A percentile compares a stretch with the other conserved stretches of the same genome.
phyloP scores from a whole-genome alignment of 2,329 filamentous ascomycete genomes.

The Tolypocladium ophioglossoides region DNA sequence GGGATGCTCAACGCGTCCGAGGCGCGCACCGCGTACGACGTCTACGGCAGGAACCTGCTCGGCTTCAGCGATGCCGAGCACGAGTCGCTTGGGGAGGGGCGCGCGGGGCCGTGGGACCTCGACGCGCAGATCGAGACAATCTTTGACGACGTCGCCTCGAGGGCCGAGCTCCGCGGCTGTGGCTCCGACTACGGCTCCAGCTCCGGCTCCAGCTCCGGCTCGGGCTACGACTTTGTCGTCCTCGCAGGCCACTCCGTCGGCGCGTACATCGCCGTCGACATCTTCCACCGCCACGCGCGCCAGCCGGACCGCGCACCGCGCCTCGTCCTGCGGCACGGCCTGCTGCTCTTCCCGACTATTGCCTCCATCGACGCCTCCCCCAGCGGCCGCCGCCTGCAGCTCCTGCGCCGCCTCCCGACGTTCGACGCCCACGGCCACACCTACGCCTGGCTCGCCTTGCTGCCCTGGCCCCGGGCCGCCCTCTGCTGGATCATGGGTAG shows the following conservation, averaged over 20 bases:
- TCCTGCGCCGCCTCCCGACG: conserved; percentile 30
- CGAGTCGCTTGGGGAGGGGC: conserved; percentile 26
- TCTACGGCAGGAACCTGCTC: conserved; percentile 46
- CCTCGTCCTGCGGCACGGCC: conserved; percentile 36
- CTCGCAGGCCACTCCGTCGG: conserved; percentile 68
- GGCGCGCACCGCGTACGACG: conserved; percentile 31
- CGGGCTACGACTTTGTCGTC: conserved; percentile 46
- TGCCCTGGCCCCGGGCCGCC: conserved; percentile 25
- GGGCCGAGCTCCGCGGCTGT: conserved; percentile 6
- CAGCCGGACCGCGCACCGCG: conserved; percentile 20
- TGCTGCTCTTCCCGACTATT: conserved; percentile 66
- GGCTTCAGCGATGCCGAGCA: conserved; percentile 48
- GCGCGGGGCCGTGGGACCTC: conserved; percentile 35
- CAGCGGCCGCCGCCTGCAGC: conserved; percentile 37
- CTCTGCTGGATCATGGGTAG: conserved; percentile 32
- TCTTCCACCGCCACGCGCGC: conserved; percentile 46
- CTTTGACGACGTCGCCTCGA: conserved; percentile 25
- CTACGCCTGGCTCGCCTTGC: conserved; percentile 30
- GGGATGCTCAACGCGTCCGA: conserved; percentile 35
- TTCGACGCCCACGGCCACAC: conserved; percentile 29
- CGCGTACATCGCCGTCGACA: conserved; percentile 59
- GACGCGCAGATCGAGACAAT: conserved; percentile 40
- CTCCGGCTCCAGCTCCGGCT: conserved; percentile 17
- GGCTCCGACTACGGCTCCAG: too few relatives aligned
- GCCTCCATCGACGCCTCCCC: conserved; percentile 57